A percentile compares a stretch with the other conserved stretches of the same genome.
Evolutionary conservation across 441 rosid species (phyloP).

Genomic region (Euphorbia neoarborescens): DNA sequence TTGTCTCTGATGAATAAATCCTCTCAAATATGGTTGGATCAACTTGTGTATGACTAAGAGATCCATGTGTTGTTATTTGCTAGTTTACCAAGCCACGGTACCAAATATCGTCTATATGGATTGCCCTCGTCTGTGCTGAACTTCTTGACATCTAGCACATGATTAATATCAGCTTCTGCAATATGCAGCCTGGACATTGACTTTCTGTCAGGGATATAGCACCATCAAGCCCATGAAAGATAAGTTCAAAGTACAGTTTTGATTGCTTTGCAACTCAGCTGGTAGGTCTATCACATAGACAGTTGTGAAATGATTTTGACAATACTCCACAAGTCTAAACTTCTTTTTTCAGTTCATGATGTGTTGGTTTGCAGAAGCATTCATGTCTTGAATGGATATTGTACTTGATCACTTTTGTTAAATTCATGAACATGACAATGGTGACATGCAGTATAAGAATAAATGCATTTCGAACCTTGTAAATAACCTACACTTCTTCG

Average conservation of each 20-base stretch:
- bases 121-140: neutral
- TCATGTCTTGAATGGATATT: neutral
- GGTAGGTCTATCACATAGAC: conserved; percentile 8
- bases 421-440: neutral
- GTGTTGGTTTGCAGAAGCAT: neutral
- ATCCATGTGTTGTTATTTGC: neutral
- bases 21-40: neutral
- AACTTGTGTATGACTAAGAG: neutral
- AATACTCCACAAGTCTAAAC: conserved; percentile 8
- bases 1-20: neutral
- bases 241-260: neutral
- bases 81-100: neutral
- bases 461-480: conserved; percentile 1
- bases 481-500: neutral
- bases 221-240: conserved; percentile 6
- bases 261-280: conserved; percentile 9
- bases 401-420: conserved; percentile 8
- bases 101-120: neutral
- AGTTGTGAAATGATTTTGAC: conserved; percentile 12
- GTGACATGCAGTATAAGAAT: conserved; percentile 2
- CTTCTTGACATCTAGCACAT: neutral
- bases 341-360: conserved; percentile 6
- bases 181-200: neutral
- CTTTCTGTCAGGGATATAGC: neutral
- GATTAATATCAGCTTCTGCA: neutral